These are phyloP conservation scores for Pachysandra terminalis DNA, from an alignment of 164 flowering plant genomes.

Conservation along the genomic window DNA sequence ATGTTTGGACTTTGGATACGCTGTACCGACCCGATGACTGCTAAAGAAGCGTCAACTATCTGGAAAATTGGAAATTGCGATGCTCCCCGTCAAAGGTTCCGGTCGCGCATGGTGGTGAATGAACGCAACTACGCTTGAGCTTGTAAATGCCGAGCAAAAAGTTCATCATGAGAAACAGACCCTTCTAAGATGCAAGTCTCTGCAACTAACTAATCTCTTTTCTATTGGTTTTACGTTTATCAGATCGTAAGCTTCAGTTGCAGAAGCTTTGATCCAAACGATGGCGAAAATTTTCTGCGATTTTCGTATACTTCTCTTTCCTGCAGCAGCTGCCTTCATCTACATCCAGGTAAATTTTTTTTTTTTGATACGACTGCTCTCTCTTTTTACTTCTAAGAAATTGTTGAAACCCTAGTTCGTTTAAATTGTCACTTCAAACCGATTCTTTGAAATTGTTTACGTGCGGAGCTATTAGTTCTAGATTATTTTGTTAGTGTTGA, in stretches of 20 bases:
- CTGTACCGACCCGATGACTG: too few species aligned
- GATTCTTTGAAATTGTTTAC: neutral
- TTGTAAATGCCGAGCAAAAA: too few species aligned
- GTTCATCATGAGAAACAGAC: too few species aligned
- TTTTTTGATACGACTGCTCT: too few species aligned
- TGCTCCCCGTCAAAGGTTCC: too few species aligned
- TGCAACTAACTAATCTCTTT: neutral
- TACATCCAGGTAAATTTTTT: constrained; percentile 64
- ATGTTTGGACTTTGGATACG: too few species aligned
- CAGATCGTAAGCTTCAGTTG: neutral
- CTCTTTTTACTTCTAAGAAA: neutral
- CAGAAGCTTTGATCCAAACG: neutral
- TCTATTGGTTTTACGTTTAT: neutral
- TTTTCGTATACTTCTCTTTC: constrained; percentile 59
- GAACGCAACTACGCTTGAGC: too few species aligned
- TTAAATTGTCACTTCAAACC: neutral
- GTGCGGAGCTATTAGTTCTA: neutral
- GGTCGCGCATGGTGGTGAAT: too few species aligned
- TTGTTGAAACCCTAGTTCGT: neutral
- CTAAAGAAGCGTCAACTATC: too few species aligned
- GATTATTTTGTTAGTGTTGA: neutral
- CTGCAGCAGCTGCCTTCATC: constrained; percentile 71
- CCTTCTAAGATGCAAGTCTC: neutral
- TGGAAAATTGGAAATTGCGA: too few species aligned
- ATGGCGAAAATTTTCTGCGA: constrained; percentile 61